Base-by-base conservation (phyloP, 2,329 filamentous ascomycete genomes). In the Aspergillus quadricinctus region DNA sequence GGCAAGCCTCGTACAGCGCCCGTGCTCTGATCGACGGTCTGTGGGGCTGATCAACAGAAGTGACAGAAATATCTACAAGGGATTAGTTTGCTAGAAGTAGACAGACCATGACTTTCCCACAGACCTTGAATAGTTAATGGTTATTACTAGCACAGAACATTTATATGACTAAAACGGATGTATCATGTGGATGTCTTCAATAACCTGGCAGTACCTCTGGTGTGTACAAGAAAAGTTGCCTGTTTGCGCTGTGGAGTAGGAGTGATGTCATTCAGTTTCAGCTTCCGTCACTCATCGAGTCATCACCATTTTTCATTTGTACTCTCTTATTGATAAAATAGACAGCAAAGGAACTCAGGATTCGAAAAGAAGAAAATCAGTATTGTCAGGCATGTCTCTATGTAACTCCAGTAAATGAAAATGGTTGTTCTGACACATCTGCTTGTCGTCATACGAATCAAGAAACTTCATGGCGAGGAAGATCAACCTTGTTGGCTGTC, bases 1-100 rank as follows among this genome's bases (percentile, higher is more conserved):
- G 31, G 17, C 3, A 37, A 7, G 31, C 14, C 31, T 14, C 31
- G 5, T 37, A 37, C 5, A 7, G 31, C 31, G 54, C 48, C 57
- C 54, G 55, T 60, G 59, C 57, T 55, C 50, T 35, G 59, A 63
- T 63, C 55, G 54, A 54, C 53, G 49, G 46, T 35, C 31, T 45
- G 51, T 53, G 53, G 52, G 37, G 49, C 14, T 37, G 31, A 37
- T 37, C 14, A 17, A 37, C 31, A n/a, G 31, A 37, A 37, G 14
- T 37, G 31, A 37, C 31, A 37, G 31, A 17, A 23, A 7, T 14
- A 5, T 7, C 14, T 37, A 37, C 31, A 4, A 37, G 31, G 31
- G 14, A 37, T 37, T 37, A 37, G 31, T 17, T 17, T 5, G 3
- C 31, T 17, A n/a, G 5, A 17, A 37, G 14, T 37, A 17, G 14